Conservation (phyloP, 768 basidiomycete species). For the Clitopilus passeckerianus region DNA sequence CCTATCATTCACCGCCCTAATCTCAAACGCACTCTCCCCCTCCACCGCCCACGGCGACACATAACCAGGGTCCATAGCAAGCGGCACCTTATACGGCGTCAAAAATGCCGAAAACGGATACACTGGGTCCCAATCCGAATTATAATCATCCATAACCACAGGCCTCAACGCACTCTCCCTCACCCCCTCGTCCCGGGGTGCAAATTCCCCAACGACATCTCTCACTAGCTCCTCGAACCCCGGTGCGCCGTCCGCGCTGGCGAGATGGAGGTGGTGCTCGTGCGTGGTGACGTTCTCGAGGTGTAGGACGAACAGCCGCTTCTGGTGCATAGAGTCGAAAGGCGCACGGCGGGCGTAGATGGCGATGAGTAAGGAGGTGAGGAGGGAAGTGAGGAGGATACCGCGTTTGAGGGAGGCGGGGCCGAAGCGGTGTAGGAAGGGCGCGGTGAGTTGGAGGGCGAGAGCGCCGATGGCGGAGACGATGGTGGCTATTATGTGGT, state of each 20-base stretch:
- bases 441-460: conserved; percentile 52
- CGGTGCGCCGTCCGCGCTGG: conserved; percentile 77
- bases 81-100: conserved; percentile 73
- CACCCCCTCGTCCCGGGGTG: conserved; percentile 24
- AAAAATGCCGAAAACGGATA: conserved; percentile 87
- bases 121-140: conserved; percentile 84
- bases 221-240: conserved; percentile 61
- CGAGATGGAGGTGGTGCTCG: conserved; percentile 75
- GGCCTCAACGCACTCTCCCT: conserved; percentile 31
- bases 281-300: conserved; percentile 79
- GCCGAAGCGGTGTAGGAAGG: conserved; percentile 75
- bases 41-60: conserved; percentile 41
- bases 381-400: conserved; percentile 39
- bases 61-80: conserved; percentile 46
- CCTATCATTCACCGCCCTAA: conserved; percentile 54
- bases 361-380: conserved; percentile 48
- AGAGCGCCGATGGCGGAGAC: conserved; percentile 55
- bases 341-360: conserved; percentile 55
- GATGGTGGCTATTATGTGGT: conserved; percentile 83
- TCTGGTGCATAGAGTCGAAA: conserved; percentile 86
- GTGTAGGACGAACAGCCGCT: conserved; percentile 78
- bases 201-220: conserved; percentile 58
- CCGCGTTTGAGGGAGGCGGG: conserved; percentile 25
- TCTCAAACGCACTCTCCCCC: conserved; percentile 34
- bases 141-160: conserved; percentile 68